Conservation (phyloP, 2,329 filamentous ascomycete species). For the Arachnomyces sp. region DNA sequence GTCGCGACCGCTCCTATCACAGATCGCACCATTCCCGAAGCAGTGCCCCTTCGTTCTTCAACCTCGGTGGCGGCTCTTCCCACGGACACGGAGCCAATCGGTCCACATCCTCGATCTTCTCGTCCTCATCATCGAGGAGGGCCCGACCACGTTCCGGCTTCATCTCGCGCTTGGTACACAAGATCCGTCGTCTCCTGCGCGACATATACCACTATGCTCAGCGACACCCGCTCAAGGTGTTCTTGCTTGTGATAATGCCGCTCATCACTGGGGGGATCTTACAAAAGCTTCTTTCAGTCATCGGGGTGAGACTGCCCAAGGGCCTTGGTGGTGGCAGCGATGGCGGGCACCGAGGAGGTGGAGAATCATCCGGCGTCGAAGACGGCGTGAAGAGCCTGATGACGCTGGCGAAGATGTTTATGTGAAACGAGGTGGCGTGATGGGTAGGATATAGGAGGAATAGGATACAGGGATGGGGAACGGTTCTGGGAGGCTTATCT, state of each 20-base stretch:
- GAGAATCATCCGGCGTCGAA: constrained; percentile 29
- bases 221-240: constrained; percentile 77
- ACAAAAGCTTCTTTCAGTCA: constrained; percentile 65
- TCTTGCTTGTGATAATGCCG: constrained; percentile 80
- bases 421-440: constrained; percentile 28
- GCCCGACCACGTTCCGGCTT: constrained; percentile 71
- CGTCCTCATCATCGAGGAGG: constrained; percentile 66
- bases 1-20: constrained; percentile 28
- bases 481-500: not conserved
- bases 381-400: constrained; percentile 42
- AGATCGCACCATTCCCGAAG: constrained; percentile 31
- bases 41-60: constrained; percentile 42
- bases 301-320: constrained; percentile 70
- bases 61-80: constrained; percentile 35
- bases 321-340: constrained; percentile 38
- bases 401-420: constrained; percentile 46
- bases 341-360: constrained; percentile 24
- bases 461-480: not conserved
- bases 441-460: not conserved
- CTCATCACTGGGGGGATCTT: constrained; percentile 77
- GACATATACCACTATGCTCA: constrained; percentile 76
- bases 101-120: constrained; percentile 42
- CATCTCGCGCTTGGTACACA: constrained; percentile 62
- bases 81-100: constrained; percentile 26
- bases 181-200: constrained; percentile 70